Evolutionary conservation across 2,329 filamentous ascomycete genomes (phyloP), one percentile per base, ranked within the genome.

Genomic region (Aspergillus uvarum): DNA sequence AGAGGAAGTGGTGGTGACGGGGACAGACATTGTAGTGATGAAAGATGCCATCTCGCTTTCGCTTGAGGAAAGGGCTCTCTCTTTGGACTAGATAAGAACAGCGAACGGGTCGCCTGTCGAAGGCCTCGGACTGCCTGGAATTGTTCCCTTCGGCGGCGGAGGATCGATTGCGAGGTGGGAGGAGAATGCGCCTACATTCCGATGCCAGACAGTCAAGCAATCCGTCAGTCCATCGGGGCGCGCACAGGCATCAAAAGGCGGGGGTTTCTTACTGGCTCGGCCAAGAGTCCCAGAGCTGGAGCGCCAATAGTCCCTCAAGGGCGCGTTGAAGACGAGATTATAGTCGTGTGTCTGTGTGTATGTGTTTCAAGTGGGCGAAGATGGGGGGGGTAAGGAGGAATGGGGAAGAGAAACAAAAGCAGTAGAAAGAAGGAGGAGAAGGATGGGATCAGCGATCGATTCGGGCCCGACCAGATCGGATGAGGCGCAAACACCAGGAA

Each of bases 11-110:
- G 75, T 73, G 61, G 63, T 64, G 69, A 68, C 70, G 73, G 76
- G 76, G 65, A 90, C 88, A 80, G 82, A 91, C 89, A 91, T 90
- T 75, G 90, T 92, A 68, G 88, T 91, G 73, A 92, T 89, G 80
- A 92, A 90, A 67, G 89, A 89, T 74, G 88, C 85, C 89, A 91
- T 92, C 26, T 29, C 57, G 65, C 47, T 29, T 32, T 59, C 54
- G 55, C 14, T 11, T 16, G 32, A 35, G 16, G 32, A 16, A 16
- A 24, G 29, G 26, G 42, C 54, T 58, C 21, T 35, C 31, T 51
- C 50, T 51, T 10, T 31, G 31, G n/a, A 47, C 53, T 26, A 29
- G 53, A 42, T 54, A 59, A 35, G 31, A 59, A 47, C 24, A 26
- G 47, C 42, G 24, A 47, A 24, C 21, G 53, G 19, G 24, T 35